phyloP scores from a whole-genome alignment of 163 green algal genomes.

The Scenedesmus sp. region DNA sequence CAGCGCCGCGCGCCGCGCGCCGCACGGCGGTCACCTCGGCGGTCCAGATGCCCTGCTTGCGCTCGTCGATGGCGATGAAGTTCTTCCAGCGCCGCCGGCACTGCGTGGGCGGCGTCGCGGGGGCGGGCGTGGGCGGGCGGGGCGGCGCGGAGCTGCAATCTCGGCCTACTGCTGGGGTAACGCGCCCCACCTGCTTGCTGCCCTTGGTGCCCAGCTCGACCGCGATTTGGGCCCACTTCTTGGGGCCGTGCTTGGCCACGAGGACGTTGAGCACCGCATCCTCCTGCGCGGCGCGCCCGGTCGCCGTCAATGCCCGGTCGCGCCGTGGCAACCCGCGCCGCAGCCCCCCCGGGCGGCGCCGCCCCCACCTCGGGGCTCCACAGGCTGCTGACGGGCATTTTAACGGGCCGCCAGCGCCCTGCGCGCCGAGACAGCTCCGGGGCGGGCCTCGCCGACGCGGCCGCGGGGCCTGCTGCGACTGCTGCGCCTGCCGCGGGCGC shows the following conservation, averaged over 20 bases:
- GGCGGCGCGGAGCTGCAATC: no score
- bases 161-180: background rate
- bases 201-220: conserved; percentile 52
- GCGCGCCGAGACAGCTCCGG: background rate
- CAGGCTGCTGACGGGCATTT: conserved; percentile 11
- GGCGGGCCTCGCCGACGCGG: no score
- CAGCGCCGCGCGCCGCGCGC: no score
- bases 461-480: no score
- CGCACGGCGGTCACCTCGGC: conserved; percentile 53
- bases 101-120: conserved; percentile 41
- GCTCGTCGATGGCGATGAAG: conserved; percentile 68
- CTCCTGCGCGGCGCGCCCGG: conserved; percentile 45
- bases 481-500: background rate
- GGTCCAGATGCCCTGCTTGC: conserved; percentile 83
- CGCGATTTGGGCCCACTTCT: conserved; percentile 59
- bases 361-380: conserved; percentile 35
- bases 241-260: conserved; percentile 52
- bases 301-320: no score
- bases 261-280: conserved; percentile 56
- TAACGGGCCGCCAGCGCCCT: background rate
- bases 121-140: background rate
- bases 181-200: conserved; percentile 58
- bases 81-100: conserved; percentile 79
- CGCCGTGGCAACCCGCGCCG: no score
- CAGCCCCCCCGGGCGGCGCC: no score